phyloP scores from a whole-genome alignment of 768 basidiomycete species.

The Pluteus cervinus region DNA sequence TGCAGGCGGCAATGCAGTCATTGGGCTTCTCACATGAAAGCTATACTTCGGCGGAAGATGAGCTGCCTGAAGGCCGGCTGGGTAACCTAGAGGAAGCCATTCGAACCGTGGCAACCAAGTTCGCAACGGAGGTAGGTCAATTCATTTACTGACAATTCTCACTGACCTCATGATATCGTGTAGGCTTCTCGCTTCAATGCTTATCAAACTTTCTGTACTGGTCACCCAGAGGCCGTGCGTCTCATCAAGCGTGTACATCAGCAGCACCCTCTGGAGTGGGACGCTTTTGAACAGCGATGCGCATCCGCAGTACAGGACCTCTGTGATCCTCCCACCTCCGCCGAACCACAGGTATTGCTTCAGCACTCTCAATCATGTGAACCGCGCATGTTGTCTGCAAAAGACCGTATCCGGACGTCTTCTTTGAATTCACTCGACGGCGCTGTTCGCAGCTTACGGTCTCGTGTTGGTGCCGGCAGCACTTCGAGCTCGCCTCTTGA shows the following conservation, averaged over 20 bases:
- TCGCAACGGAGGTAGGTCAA: conserved; percentile 47
- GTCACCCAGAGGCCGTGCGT: conserved; percentile 77
- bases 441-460: conserved; percentile 30
- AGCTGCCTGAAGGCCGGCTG: conserved; percentile 13
- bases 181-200: conserved; percentile 71
- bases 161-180: conserved; percentile 4
- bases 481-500: conserved; percentile 15
- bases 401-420: conserved; percentile 34
- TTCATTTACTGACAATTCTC: conserved; percentile 2
- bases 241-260: conserved; percentile 61
- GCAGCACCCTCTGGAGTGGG: conserved; percentile 71
- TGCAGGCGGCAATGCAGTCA: conserved; percentile 42
- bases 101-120: conserved; percentile 46
- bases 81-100: conserved; percentile 39
- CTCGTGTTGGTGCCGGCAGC: conserved; percentile 30
- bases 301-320: conserved; percentile 42
- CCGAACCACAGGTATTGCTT: conserved; percentile 7
- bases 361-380: conserved; percentile 5
- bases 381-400: conserved; percentile 8
- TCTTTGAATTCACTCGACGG: conserved; percentile 50
- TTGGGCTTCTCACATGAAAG: conserved; percentile 45
- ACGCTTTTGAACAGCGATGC: conserved; percentile 77
- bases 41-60: conserved; percentile 14
- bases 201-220: conserved; percentile 85
- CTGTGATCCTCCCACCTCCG: conserved; percentile 16